Evolutionary conservation across 1,284 basidiomycete genomes (phyloP).

Genomic region (Ustilago bromivora): DNA sequence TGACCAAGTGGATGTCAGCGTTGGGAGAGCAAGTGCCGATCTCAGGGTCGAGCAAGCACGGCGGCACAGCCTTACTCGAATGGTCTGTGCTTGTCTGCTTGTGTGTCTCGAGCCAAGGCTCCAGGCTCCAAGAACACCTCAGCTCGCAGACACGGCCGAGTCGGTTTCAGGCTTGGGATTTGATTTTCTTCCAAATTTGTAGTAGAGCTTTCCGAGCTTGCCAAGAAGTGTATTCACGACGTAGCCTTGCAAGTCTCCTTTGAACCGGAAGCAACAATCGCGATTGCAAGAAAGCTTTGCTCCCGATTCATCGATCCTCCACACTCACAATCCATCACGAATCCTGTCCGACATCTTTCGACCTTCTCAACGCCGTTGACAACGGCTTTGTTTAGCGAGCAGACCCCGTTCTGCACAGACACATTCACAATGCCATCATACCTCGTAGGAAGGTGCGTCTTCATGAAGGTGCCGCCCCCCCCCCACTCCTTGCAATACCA

Average conservation of each 20-base stretch:
- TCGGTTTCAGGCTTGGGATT: slow-evolving; percentile 8
- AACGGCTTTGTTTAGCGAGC: not conserved
- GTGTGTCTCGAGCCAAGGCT: not conserved
- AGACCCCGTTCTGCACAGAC: not conserved
- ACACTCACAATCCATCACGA: not conserved
- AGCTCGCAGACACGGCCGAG: slow-evolving; percentile 11
- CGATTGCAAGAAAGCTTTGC: slow-evolving; percentile 1
- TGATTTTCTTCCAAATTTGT: not conserved
- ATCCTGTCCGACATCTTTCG: not conserved
- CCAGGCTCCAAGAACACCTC: slow-evolving; percentile 6
- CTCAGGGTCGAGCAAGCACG: slow-evolving; percentile 4
- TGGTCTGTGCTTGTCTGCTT: slow-evolving; percentile 35
- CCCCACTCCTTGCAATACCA: not conserved
- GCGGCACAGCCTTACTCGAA: slow-evolving; percentile 26
- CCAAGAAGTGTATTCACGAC: slow-evolving; percentile 10
- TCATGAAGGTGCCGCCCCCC: not conserved
- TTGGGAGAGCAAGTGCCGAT: not conserved
- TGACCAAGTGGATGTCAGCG: not conserved
- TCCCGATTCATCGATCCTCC: slow-evolving; percentile 5
- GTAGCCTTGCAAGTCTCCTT: slow-evolving; percentile 19
- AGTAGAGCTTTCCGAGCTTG: not conserved
- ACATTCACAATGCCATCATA: slow-evolving; percentile 33
- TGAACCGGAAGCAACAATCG: not conserved
- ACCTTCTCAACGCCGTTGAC: not conserved
- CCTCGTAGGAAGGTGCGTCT: slow-evolving; percentile 41